Base-by-base conservation (phyloP, 164 flowering plant genomes). In the Nelumbo lutea region DNA sequence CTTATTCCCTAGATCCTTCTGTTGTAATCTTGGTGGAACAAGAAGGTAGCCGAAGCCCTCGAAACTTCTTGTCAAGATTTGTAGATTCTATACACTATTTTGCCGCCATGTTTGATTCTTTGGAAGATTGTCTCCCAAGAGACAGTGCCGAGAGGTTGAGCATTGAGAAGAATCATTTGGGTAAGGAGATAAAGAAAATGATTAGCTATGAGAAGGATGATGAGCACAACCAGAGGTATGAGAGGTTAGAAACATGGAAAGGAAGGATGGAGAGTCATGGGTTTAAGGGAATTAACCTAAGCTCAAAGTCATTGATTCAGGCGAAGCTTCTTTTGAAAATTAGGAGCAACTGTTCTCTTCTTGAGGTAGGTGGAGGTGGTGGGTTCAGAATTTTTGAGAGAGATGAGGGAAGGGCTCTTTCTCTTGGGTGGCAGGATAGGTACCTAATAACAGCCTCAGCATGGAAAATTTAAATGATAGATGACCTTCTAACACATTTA, bases 351-450 rank as follows among this genome's bases (percentile, higher is more conserved):
- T 78, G 77, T 71, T 70, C 79, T 66, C 74, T 81, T 0, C 42
- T 76, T 11, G 79, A 76, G 51, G 70, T 69, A 61, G 86, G 78
- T 15, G 84, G 81, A 6, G 84, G 68, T 66, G 68, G 79, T 15
- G 91, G 95, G 48, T 89, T 89, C 44, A 79, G 76, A 56, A 84
- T 86, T n/a, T 72, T 77, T 62, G 91, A 87, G 72, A 87, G 83
- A 75, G 90, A 86, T 63, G 83, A 82, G 38, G 87, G 86, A 4
- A 77, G 59, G 61, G 89, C 89, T 11, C 75, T 89, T 51, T 87
- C 95, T 57, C 70, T 89, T 1, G 84, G 83, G 56, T 89, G 95
- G 95, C 95, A 89, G 69, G 87, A 87, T 68, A 85, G 88, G 72
- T 65, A 72, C 77, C 74, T 89, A 40, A 69, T 86, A 51, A 83